Evolutionary conservation across 2,329 filamentous ascomycete species (phyloP).

Genomic region (Fusarium lateritium): DNA sequence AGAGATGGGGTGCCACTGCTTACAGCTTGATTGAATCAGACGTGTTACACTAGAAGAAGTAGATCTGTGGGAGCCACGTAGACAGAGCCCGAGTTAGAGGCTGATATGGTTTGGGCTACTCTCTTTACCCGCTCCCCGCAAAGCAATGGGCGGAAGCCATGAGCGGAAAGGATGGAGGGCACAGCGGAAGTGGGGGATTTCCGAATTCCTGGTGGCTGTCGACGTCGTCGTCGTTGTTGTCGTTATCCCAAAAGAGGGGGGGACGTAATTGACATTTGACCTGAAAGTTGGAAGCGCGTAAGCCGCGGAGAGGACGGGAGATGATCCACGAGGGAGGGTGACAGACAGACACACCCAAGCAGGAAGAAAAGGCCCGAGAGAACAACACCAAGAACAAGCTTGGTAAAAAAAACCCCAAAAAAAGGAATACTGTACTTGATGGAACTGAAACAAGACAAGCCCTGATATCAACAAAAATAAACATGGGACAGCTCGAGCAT

Average conservation of each 20-base stretch:
- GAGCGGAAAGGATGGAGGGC: constrained; percentile 5
- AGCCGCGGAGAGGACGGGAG: constrained; percentile 30
- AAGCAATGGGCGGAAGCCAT: neutral
- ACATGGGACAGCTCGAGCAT: constrained; percentile 24
- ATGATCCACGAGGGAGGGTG: constrained; percentile 26
- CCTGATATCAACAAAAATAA: constrained; percentile 34
- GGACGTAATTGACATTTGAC: neutral
- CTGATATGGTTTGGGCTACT: constrained; percentile 17
- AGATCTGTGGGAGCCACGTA: constrained; percentile 9
- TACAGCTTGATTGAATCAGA: neutral
- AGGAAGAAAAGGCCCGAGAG: constrained; percentile 31
- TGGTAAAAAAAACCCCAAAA: neutral
- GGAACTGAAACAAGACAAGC: constrained; percentile 21
- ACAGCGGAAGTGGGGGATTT: constrained; percentile 20
- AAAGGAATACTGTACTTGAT: neutral
- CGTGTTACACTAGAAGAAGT: constrained; percentile 10
- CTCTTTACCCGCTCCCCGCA: constrained; percentile 28
- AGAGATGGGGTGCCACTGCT: constrained; percentile 6
- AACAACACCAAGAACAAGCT: neutral
- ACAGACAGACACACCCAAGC: constrained; percentile 17
- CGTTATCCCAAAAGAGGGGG: neutral
- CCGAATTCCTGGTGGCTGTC: constrained; percentile 9
- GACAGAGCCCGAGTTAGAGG: constrained; percentile 15
- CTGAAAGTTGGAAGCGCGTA: constrained; percentile 40
- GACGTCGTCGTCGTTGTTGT: neutral